Evolutionary conservation across 2,329 filamentous ascomycete genomes (phyloP), one percentile per base, ranked within the genome.

Genomic region (Alternaria angustiovoidea): DNA sequence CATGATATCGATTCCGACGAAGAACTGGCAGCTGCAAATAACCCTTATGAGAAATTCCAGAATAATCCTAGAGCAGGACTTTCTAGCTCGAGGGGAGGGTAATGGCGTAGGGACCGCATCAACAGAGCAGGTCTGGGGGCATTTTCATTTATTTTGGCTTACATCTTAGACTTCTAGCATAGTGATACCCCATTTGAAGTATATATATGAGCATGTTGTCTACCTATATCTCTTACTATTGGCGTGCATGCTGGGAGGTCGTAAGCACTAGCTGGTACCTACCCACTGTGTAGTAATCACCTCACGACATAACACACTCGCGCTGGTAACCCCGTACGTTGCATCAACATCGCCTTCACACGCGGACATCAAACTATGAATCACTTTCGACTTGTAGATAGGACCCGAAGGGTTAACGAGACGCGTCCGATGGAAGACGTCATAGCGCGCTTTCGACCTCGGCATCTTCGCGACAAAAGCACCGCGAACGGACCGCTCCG

Each of bases 11-110:
- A 51, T 7, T 26, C 24, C 16, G 42, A 42, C 16, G 46, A 30
- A 14, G 47, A 43, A 5, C 14, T 42, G 22, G n/a, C 46, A n/a
- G 7, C 11, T 42, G 16, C n/a, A 16, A 41, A 41, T 3, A 57
- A 54, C 30, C 48, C 59, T 7, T 54, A 57, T 41, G 59, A 49
- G 2, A 54, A 4, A 16, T 59, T 52, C 11, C 51, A 36, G 39
- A 48, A 44, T 14, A 18, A 30, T 18, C n/a, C 51, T 20, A 49
- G 26, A 26, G 14, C 16, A 1, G 48, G 22, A 5, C 36, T 16
- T 11, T 39, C 38, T 9, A 20, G 39, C 24, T 7, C 28, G 6
- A 43, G 1, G 18, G 22, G 51, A 43, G 38, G 18, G 7, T 14
- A 9, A 22, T 2, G 16, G 44, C 18, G 18, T 48, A 14, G 46